Percentiles rank a stretch among this genome's conserved stretches.
Evolutionary conservation across 2,329 filamentous ascomycete genomes (phyloP).

Genomic region (Paraphoma chrysanthemicola): DNA sequence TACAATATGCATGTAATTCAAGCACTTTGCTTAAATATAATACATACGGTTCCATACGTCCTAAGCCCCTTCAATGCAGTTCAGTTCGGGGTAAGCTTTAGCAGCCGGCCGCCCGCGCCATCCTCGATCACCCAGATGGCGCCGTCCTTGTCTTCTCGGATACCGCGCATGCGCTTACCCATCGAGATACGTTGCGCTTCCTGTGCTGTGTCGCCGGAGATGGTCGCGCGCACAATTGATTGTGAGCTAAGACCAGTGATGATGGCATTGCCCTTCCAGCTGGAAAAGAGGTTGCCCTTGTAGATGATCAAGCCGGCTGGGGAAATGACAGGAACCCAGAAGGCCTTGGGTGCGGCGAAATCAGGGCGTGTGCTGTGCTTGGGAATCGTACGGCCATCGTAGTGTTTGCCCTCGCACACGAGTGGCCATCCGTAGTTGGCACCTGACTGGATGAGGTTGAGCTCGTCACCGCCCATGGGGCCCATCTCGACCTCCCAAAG

Average conservation of each 20-base stretch:
- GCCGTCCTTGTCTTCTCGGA: constrained; percentile 24
- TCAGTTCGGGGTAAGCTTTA: constrained; percentile 24
- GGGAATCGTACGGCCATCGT: constrained; percentile 17
- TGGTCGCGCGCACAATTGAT: constrained; percentile 18
- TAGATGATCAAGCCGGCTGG: constrained; percentile 24
- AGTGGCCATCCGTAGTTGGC: constrained; percentile 23
- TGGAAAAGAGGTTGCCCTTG: constrained; percentile 22
- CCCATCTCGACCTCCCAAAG: constrained; percentile 28
- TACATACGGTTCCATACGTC: neutral
- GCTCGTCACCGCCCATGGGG: constrained; percentile 24
- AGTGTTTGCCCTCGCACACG: constrained; percentile 20
- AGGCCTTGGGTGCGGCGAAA: constrained; percentile 18
- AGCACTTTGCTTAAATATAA: neutral
- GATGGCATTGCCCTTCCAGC: constrained; percentile 25
- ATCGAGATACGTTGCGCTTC: constrained; percentile 24
- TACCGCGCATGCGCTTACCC: constrained; percentile 26
- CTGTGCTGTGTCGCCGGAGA: constrained; percentile 21
- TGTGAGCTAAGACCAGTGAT: constrained; percentile 20
- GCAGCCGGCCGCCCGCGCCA: constrained; percentile 14
- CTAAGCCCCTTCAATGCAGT: neutral
- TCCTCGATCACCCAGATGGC: constrained; percentile 25
- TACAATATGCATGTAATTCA: neutral
- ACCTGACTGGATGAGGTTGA: constrained; percentile 21
- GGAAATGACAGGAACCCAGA: constrained; percentile 24
- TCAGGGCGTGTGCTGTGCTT: constrained; percentile 21